Evolutionary conservation across 2,329 filamentous ascomycete species (phyloP), one percentile per base, ranked within the genome.

Genomic region (Aspergillus pseudotamarii): DNA sequence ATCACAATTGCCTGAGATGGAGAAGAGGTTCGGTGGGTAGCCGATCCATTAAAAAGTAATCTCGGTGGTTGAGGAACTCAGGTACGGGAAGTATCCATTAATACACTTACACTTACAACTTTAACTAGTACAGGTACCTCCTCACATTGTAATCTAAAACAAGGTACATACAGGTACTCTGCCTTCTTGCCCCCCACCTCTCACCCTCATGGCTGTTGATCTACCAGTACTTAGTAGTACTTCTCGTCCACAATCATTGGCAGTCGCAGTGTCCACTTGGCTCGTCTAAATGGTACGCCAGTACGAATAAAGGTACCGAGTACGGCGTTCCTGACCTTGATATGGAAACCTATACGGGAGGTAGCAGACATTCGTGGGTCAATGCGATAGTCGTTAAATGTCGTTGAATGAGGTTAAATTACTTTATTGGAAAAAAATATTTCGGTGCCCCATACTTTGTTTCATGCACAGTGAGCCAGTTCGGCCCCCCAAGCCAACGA

Each of bases 191-290:
- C 28, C 32, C 32, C 10, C n/a, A n/a, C n/a, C 32, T 34, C 32
- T 12, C 32, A 11, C 28, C 34, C 34, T 36, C 34, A 36, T 36
- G 34, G 34, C 34, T 36, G 34, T 36, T 36, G 34, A 36, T 36
- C 34, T 14, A 36, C 34, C n/a, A n/a, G n/a, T 36, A 3, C 32
- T 26, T 26, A 26, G 26, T 26, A 26, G 26, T 34, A 34, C 32
- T 41, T 41, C 38, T 41, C 38, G 3, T n/a, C 38, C 19, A 41
- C 38, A 41, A 23, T 62, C 12, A 62, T 62, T 62, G 56, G 60
- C 30, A 56, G 56, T 56, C 38, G 56, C 36, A n/a, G 60, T 58
- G 56, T 48, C 60, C 60, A 59, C 60, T 34, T 14, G 8, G 48
- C 11, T 23, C 38, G 16, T 41, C 19, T n/a, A 19, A 14, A 41